Conservation (phyloP, 2,329 filamentous ascomycete genomes). For the Arachnomyces sp. region DNA sequence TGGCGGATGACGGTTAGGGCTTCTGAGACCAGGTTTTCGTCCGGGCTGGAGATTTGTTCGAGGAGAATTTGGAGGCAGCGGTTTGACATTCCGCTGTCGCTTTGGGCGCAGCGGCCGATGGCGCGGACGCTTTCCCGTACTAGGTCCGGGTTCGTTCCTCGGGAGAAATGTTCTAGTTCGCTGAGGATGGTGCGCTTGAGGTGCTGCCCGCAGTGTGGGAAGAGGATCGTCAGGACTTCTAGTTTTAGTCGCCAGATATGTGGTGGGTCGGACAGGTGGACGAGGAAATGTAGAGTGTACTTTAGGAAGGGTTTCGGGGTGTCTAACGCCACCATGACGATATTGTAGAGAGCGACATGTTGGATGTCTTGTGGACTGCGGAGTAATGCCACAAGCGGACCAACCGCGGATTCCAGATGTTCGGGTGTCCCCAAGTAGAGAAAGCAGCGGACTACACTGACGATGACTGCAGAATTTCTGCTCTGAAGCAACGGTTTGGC, state of each 20-base stretch:
- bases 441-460: constrained; percentile 79
- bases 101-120: constrained; percentile 87
- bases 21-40: constrained; percentile 82
- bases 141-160: constrained; percentile 63
- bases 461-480: constrained; percentile 84
- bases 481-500: constrained; percentile 83
- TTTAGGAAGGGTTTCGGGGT: constrained; percentile 75
- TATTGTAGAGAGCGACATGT: constrained; percentile 84
- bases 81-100: constrained; percentile 60
- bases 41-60: constrained; percentile 78
- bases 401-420: constrained; percentile 67
- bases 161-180: constrained; percentile 89
- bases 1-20: constrained; percentile 92
- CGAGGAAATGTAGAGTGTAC: constrained; percentile 82
- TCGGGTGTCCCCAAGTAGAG: constrained; percentile 73
- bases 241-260: constrained; percentile 87
- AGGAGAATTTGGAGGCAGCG: constrained; percentile 78
- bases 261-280: constrained; percentile 69
- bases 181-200: constrained; percentile 81
- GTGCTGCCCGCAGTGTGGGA: constrained; percentile 68
- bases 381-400: constrained; percentile 77
- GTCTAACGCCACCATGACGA: constrained; percentile 80
- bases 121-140: constrained; percentile 86
- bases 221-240: constrained; percentile 83
- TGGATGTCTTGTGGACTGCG: constrained; percentile 81